Evolutionary conservation across 441 rosid genomes (phyloP).

Genomic region (Metrosideros polymorpha): DNA sequence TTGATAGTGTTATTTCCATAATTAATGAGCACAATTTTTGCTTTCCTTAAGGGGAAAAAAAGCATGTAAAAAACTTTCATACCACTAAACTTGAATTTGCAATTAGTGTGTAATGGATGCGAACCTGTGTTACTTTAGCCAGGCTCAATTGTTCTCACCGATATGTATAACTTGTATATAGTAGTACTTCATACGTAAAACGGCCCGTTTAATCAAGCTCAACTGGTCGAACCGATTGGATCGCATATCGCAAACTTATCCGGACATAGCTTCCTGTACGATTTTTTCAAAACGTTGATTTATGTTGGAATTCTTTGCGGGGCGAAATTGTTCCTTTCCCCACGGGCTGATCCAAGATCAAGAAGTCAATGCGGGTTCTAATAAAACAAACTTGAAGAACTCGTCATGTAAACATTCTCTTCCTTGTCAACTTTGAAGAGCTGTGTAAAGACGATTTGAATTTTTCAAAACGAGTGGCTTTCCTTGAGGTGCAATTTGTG

Average conservation of each 20-base stretch:
- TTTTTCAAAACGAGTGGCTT: neutral
- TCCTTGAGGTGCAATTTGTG: neutral
- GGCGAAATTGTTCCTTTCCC: neutral
- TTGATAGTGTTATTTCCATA: neutral
- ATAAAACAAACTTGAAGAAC: neutral
- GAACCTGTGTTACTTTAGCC: neutral
- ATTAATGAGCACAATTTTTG: neutral
- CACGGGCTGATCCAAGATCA: neutral
- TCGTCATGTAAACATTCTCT: neutral
- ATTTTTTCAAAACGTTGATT: neutral
- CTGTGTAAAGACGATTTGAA: neutral
- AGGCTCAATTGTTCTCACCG: rapidly evolving
- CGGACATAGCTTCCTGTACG: rapidly evolving
- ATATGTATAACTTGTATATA: rapidly evolving
- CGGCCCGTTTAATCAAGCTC: rapidly evolving
- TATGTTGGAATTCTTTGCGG: neutral
- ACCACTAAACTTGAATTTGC: neutral
- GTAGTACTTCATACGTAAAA: neutral
- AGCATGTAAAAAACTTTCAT: neutral
- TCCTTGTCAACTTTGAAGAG: neutral
- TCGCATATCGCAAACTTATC: rapidly evolving
- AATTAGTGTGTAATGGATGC: neutral
- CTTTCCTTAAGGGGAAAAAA: neutral
- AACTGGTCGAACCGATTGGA: rapidly evolving
- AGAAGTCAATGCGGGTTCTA: neutral